Evolutionary conservation across 805 yeast species (phyloP), one percentile per base, ranked within the genome.

Genomic region (Hanseniaspora occidentalis): DNA sequence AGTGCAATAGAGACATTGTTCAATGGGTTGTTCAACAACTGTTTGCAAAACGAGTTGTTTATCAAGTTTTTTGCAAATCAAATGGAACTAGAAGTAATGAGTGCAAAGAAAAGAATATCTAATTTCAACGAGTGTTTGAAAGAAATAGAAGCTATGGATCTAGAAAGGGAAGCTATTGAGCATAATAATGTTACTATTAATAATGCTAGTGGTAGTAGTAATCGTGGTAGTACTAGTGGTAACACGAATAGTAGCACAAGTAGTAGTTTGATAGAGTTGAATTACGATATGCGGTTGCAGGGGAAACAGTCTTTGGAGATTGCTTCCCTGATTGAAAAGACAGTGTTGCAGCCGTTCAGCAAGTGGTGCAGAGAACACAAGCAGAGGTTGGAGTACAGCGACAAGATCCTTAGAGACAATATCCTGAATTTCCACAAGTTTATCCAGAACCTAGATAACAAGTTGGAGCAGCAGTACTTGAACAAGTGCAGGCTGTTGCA

Each of bases 301-400:
- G 84, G 83, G 4, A 57, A 58, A 36, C 64, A 66, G 27, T 88
- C 79, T 54, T 42, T 73, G 35, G 69, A 70, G 37, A 72, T 84
- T 21, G 82, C 89, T 1, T 64, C 69, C 4, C 73, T 71, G 46
- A 77, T 84, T 44, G 69, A 71, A 42, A 50, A 61, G 1, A 61
- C 73, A 56, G 89, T 84, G 1, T 53, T 81, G 38, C 68, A 67
- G 19, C 95, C 94, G 1, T 84, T 84, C 51, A 57, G 73, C 9
- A 70, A 71, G 49, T 85, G 94, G 94, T 70, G 86, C 33, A 65
- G 63, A 14, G 86, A 79, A 40, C 94, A 84, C 58, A 70, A 70
- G 40, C 73, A 72, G 48, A 62, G 94, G 36, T 69, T 84, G 2
- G 75, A 71, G 31, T 73, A 70, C 50, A 74, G 83, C 14, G 79